Evolutionary conservation across 495 filamentous ascomycete genomes (phyloP).

Genomic region (Trichoderma virens): DNA sequence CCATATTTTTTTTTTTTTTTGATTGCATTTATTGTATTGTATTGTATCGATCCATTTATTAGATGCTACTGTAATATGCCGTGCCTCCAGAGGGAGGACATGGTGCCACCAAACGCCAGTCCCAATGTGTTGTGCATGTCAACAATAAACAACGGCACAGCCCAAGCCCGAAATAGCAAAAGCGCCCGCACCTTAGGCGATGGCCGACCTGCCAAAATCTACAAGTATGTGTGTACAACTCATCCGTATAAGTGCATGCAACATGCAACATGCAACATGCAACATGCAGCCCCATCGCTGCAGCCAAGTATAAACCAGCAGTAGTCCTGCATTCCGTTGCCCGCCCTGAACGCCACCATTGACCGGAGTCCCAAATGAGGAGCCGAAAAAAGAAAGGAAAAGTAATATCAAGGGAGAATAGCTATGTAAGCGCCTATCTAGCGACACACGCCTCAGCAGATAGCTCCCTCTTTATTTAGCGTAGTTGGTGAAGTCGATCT

Average conservation of each 20-base stretch:
- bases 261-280: no score
- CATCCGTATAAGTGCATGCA: not conserved
- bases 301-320: slow-evolving; percentile 2
- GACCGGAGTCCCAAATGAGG: not conserved
- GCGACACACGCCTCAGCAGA: not conserved
- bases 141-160: slow-evolving; percentile 1
- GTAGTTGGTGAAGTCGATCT: slow-evolving; percentile 78
- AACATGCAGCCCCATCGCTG: not conserved
- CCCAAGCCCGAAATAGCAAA: not conserved
- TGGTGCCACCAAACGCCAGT: not conserved
- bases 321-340: not conserved
- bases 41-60: not conserved
- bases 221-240: not conserved
- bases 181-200: not conserved
- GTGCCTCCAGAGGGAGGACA: not conserved
- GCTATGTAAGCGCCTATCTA: not conserved
- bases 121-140: not conserved
- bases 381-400: slow-evolving; percentile 12
- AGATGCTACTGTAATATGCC: no score
- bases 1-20: not conserved
- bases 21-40: not conserved
- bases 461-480: slow-evolving; percentile 20
- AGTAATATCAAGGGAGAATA: slow-evolving; percentile 1
- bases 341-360: slow-evolving; percentile 3
- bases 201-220: not conserved